Evolutionary conservation across 106 monocot species (phyloP).

Genomic region (Dendrobium catenatum): DNA sequence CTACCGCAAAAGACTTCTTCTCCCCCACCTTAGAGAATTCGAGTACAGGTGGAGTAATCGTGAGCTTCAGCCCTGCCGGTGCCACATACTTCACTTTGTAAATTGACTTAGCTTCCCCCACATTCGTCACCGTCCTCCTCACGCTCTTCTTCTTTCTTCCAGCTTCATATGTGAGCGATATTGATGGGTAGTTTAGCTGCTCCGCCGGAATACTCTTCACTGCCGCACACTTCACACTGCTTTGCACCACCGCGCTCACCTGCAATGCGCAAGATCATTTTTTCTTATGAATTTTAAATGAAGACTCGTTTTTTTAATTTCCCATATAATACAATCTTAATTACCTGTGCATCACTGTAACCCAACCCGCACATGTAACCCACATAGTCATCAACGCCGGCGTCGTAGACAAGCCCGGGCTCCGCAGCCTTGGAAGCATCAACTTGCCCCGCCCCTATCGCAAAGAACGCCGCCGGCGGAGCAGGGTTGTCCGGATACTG

Average conservation of each 20-base stretch:
- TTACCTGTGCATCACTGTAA: neutral
- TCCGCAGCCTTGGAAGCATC: constrained; percentile 16
- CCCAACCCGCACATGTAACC: constrained; percentile 13
- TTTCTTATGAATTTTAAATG: too few species aligned
- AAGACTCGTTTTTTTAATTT: too few species aligned
- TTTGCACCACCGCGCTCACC: constrained; percentile 9
- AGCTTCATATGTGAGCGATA: neutral
- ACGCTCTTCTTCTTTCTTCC: neutral
- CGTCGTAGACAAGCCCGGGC: constrained; percentile 36
- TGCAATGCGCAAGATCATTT: neutral
- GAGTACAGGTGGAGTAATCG: neutral
- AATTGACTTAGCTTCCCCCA: neutral
- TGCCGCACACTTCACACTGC: constrained; percentile 3
- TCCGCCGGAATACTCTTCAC: neutral
- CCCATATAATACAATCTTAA: neutral
- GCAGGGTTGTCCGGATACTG: neutral
- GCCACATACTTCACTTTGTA: neutral
- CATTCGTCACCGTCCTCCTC: neutral
- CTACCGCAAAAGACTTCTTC: neutral
- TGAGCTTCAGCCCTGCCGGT: neutral
- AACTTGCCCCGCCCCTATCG: constrained; percentile 15
- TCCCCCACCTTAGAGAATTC: neutral
- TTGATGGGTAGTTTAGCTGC: constrained; percentile 35
- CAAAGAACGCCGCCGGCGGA: neutral
- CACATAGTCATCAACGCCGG: constrained; percentile 13